Percentiles rank a stretch among this genome's conserved stretches.
Evolutionary conservation across 345 rosid genomes (phyloP).

Genomic region (Cardiospermum halicacabum): DNA sequence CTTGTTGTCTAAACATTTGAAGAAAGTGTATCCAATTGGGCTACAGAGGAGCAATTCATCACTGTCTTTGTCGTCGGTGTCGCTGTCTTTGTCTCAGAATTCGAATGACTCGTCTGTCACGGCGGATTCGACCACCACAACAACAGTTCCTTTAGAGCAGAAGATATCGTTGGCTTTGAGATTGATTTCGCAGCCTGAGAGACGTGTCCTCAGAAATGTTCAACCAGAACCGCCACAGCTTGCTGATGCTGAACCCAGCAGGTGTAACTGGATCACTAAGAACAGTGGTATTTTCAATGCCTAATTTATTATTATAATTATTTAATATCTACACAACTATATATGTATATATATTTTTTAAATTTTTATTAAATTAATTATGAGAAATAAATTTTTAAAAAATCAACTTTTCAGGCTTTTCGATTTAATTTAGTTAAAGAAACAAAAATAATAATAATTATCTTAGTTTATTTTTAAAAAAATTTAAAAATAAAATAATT

Average conservation of each 20-base stretch:
- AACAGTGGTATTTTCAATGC: no score
- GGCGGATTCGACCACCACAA: conserved; percentile 41
- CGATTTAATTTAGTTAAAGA: no score
- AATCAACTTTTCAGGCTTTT: no score
- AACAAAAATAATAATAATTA: no score
- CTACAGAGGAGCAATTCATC: conserved; percentile 72
- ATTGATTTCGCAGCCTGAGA: conserved; percentile 38
- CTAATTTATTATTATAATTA: no score
- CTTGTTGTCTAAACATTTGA: conserved; percentile 58
- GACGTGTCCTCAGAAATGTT: conserved; percentile 31
- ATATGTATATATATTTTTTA: no score
- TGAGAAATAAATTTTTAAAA: no score
- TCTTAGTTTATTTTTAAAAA: no score
- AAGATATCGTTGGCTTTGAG: conserved; percentile 71
- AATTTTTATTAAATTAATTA: no score
- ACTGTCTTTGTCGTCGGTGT: conserved; percentile 67
- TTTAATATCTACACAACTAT: no score
- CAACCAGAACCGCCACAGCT: conserved; percentile 27
- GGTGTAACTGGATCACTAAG: conserved; percentile 97
- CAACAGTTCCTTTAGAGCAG: no score
- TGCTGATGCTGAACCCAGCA: conserved; percentile 48
- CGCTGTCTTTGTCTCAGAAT: conserved; percentile 79
- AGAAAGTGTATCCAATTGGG: conserved; percentile 78
- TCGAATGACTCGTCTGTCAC: conserved; percentile 74
- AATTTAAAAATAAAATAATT: no score